A percentile compares a stretch with the other conserved stretches of the same genome.
Conservation (phyloP, 805 yeast species). For the Zygotorulaspora sp. region DNA sequence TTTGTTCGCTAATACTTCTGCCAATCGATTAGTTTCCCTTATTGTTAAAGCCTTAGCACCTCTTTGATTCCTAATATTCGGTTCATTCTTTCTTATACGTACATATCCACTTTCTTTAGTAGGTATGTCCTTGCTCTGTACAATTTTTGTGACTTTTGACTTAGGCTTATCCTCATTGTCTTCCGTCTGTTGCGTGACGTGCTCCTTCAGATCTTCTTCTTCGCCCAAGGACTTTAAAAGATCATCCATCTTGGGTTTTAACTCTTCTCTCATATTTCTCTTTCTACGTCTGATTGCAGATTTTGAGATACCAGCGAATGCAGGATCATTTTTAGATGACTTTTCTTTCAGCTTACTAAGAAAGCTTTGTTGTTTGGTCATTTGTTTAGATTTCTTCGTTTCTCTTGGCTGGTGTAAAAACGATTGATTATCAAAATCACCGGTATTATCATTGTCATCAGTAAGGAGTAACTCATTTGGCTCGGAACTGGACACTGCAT, state of each 20-base stretch:
- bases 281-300: conserved; percentile 61
- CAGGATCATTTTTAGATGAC: conserved; percentile 20
- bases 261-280: conserved; percentile 55
- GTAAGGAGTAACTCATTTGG: conserved; percentile 1
- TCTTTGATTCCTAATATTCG: conserved; percentile 51
- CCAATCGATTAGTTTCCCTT: conserved; percentile 57
- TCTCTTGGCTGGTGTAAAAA: conserved; percentile 50
- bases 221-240: conserved; percentile 48
- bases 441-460: conserved; percentile 8
- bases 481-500: neutral
- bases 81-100: conserved; percentile 39
- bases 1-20: conserved; percentile 49
- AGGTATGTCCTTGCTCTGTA: conserved; percentile 1
- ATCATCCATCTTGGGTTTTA: conserved; percentile 66
- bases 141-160: conserved; percentile 10
- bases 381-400: conserved; percentile 50
- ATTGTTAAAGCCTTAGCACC: conserved; percentile 53
- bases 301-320: conserved; percentile 53
- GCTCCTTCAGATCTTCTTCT: conserved; percentile 25
- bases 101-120: conserved; percentile 18
- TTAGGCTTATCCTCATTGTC: conserved; percentile 12
- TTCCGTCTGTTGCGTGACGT: conserved; percentile 10
- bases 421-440: conserved; percentile 40
- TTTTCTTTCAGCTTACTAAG: conserved; percentile 21
- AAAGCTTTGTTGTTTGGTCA: conserved; percentile 37